Conservation (phyloP, 352 stramenopile species). For the Peronospora farinosa region DNA sequence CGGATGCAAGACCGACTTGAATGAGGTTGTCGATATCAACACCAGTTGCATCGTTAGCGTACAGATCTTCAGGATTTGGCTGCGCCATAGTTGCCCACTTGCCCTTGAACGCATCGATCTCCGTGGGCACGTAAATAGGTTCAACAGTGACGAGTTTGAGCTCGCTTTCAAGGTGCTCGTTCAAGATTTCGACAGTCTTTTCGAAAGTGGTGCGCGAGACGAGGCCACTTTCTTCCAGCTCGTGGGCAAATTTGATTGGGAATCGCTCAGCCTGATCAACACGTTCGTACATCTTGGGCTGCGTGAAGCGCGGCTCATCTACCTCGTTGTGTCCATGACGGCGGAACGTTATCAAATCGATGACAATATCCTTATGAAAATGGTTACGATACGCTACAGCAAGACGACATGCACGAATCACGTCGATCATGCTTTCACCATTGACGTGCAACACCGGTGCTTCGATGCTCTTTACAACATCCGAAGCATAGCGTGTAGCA, state of each 20-base stretch:
- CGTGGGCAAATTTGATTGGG: constrained; percentile 59
- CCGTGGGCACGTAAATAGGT: constrained; percentile 44
- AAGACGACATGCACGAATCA: constrained; percentile 67
- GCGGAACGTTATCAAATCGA: constrained; percentile 81
- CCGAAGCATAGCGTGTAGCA: constrained; percentile 78
- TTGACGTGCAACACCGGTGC: constrained; percentile 86
- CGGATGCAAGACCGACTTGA: constrained; percentile 54
- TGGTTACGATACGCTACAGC: constrained; percentile 76
- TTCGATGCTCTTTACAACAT: constrained; percentile 80
- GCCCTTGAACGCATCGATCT: constrained; percentile 68
- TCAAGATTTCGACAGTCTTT: constrained; percentile 50
- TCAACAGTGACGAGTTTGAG: constrained; percentile 44
- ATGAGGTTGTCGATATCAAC: constrained; percentile 52
- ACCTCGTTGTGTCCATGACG: constrained; percentile 88
- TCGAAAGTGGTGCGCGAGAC: constrained; percentile 51
- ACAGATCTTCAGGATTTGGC: constrained; percentile 43
- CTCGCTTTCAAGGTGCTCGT: constrained; percentile 61
- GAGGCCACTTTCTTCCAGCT: constrained; percentile 53
- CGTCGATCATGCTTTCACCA: constrained; percentile 67
- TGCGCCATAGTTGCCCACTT: constrained; percentile 62
- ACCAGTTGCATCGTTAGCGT: constrained; percentile 45
- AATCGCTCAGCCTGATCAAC: constrained; percentile 63
- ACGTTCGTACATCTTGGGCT: constrained; percentile 82
- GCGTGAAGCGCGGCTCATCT: constrained; percentile 84
- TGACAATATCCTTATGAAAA: constrained; percentile 84